Percentiles rank a stretch among this genome's conserved stretches.
Evolutionary conservation across 2,329 filamentous ascomycete species (phyloP).

Genomic region (Fusarium cicatricum): DNA sequence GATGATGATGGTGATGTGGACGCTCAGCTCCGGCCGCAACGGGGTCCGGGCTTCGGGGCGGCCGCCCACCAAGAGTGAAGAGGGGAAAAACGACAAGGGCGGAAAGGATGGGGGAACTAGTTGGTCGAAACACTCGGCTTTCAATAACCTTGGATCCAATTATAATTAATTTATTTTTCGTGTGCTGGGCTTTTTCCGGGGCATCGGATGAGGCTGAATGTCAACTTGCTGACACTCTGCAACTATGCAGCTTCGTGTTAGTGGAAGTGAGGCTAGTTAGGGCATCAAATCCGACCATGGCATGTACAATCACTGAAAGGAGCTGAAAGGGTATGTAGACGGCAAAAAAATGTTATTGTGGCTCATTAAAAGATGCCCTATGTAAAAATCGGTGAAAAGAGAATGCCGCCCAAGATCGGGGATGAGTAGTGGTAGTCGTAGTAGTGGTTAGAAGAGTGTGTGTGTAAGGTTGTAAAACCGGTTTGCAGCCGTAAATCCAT

Average conservation of each 20-base stretch:
- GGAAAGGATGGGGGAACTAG: background rate
- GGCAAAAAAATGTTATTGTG: slow-evolving; percentile 24
- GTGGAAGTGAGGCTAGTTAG: slow-evolving; percentile 1
- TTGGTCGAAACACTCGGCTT: background rate
- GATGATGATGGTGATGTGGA: slow-evolving; percentile 10
- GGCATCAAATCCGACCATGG: slow-evolving; percentile 2
- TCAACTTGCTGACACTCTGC: slow-evolving; percentile 1
- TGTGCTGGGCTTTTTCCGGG: background rate
- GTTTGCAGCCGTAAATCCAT: slow-evolving; percentile 25
- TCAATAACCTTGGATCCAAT: background rate
- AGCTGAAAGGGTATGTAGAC: slow-evolving; percentile 18
- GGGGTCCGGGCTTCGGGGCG: slow-evolving; percentile 17
- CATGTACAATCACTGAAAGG: slow-evolving; percentile 2
- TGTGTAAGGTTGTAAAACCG: slow-evolving; percentile 8
- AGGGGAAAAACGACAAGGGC: background rate
- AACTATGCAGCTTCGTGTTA: background rate
- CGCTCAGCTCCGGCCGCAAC: background rate
- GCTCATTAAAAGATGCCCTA: slow-evolving; percentile 14
- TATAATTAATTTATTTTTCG: slow-evolving; percentile 2
- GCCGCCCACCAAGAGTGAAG: slow-evolving; percentile 6
- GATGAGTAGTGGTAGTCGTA: slow-evolving; percentile 25
- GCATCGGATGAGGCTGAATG: slow-evolving; percentile 26
- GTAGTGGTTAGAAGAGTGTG: slow-evolving; percentile 8
- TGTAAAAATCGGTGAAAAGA: slow-evolving; percentile 15
- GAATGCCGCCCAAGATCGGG: slow-evolving; percentile 13